These are phyloP conservation scores for Pseudogymnoascus sp. DNA, from an alignment of 2,329 filamentous ascomycete genomes.

Conservation along the genomic window DNA sequence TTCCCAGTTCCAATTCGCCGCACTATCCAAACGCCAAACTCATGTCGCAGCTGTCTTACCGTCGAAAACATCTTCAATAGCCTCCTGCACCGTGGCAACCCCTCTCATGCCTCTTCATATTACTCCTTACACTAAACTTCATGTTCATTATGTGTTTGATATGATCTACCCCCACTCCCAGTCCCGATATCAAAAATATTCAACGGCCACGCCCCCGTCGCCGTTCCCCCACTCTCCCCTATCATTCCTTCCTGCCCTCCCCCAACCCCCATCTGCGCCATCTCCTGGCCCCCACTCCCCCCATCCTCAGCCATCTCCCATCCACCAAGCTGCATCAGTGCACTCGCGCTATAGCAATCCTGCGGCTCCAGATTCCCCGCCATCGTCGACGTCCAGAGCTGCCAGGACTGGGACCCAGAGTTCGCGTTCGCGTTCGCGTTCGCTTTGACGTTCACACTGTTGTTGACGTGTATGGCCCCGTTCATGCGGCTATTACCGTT, in stretches of 20 bases:
- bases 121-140: no score
- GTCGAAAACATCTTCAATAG: no score
- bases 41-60: no score
- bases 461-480: no score
- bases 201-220: constrained; percentile 18
- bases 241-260: not conserved
- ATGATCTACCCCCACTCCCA: not conserved
- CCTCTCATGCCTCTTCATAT: no score
- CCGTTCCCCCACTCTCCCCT: constrained; percentile 8
- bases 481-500: no score
- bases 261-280: constrained; percentile 7
- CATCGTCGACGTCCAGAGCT: constrained; percentile 24
- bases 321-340: constrained; percentile 25
- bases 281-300: constrained; percentile 6
- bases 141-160: no score
- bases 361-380: constrained; percentile 24
- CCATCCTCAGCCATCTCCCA: constrained; percentile 14
- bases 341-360: constrained; percentile 25
- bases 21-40: no score
- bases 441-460: no score
- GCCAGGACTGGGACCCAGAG: constrained; percentile 23
- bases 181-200: constrained; percentile 20
- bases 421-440: constrained; percentile 8
- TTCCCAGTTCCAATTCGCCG: no score
- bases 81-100: no score